Percentiles rank a stretch among this genome's conserved stretches.
phyloP scores from a whole-genome alignment of 768 basidiomycete genomes.

The Lepiota subincarnata region DNA sequence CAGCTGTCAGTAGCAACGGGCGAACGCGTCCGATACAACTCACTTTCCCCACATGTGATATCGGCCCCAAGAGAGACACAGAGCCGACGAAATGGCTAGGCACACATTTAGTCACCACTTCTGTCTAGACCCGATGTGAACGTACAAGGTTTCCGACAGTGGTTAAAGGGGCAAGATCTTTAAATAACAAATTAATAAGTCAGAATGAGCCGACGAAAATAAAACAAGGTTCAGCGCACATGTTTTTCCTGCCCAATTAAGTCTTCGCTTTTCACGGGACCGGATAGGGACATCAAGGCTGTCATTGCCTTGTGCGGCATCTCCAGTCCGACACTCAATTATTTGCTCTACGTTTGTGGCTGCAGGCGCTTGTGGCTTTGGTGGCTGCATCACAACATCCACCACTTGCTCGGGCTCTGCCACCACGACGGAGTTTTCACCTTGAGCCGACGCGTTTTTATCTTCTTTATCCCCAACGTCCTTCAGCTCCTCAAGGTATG shows the following conservation, averaged over 20 bases:
- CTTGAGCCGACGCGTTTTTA: slow-evolving; percentile 20
- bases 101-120: not conserved
- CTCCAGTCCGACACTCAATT: slow-evolving; percentile 32
- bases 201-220: not conserved
- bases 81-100: slow-evolving; percentile 86
- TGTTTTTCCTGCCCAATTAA: slow-evolving; percentile 84
- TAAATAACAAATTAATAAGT: not conserved
- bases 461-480: slow-evolving; percentile 24
- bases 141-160: slow-evolving; percentile 92
- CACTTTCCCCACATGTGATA: slow-evolving; percentile 94
- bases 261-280: slow-evolving; percentile 78
- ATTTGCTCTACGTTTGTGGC: slow-evolving; percentile 17
- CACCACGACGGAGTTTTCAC: slow-evolving; percentile 25
- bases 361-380: slow-evolving; percentile 5
- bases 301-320: slow-evolving; percentile 35
- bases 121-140: slow-evolving; percentile 6
- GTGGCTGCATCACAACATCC: slow-evolving; percentile 17
- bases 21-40: slow-evolving; percentile 15
- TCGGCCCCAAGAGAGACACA: slow-evolving; percentile 87
- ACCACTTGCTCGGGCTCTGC: slow-evolving; percentile 38
- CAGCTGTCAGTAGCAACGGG: slow-evolving; percentile 1
- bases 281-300: slow-evolving; percentile 67
- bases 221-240: slow-evolving; percentile 43
- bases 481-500: slow-evolving; percentile 35
- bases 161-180: slow-evolving; percentile 66